Evolutionary conservation across 2,329 filamentous ascomycete genomes (phyloP).

Genomic region (Curvularia lunata): DNA sequence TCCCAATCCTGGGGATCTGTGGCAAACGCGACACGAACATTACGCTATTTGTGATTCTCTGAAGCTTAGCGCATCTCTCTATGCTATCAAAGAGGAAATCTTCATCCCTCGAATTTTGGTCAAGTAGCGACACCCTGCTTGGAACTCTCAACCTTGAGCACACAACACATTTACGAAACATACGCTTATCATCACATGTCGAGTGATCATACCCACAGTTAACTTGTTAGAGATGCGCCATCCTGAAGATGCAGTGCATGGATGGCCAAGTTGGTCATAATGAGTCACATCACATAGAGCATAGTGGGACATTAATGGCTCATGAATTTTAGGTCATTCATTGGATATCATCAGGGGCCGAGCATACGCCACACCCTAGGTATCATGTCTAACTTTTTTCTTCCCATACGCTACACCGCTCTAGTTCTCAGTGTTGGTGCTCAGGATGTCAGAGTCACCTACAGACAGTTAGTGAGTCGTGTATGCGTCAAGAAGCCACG

Average conservation of each 20-base stretch:
- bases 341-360: constrained; percentile 34
- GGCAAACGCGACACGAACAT: neutral
- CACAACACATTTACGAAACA: neutral
- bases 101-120: neutral
- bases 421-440: constrained; percentile 64
- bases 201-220: neutral
- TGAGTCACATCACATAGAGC: constrained; percentile 15
- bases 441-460: constrained; percentile 90
- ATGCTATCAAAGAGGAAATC: neutral
- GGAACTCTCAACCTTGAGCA: neutral
- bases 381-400: constrained; percentile 33
- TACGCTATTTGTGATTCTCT: neutral
- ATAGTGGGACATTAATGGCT: constrained; percentile 23
- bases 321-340: constrained; percentile 35
- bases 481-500: neutral
- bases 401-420: constrained; percentile 10
- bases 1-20: constrained; percentile 8
- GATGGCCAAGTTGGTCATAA: neutral
- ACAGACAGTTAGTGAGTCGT: constrained; percentile 21
- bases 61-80: neutral
- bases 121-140: neutral
- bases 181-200: neutral
- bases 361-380: constrained; percentile 28
- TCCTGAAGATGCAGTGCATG: neutral
- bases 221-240: neutral